Evolutionary conservation across 176 grass and related monocot species (phyloP), one percentile per base, ranked within the genome.

Genomic region (Tillandsia leiboldiana): DNA sequence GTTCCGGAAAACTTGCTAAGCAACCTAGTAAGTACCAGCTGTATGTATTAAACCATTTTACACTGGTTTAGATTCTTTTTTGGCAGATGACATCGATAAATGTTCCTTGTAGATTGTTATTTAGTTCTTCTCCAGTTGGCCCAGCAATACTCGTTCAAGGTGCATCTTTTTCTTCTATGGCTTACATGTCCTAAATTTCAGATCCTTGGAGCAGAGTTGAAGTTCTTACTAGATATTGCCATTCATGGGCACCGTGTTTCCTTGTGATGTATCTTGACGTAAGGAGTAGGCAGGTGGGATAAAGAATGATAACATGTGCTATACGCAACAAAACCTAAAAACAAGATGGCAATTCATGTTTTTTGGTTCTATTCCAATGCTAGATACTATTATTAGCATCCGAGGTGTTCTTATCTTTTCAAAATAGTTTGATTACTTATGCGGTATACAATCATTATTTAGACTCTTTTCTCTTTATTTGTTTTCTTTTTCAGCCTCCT

Each of bases 181-280:
- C 78, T 91, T 82, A 85, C 81, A 82, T 91, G 82, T 79, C 70
- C 33, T 87, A 49, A 77, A 51, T 90, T 89, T 92, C 94, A 97
- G 89, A 92, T 92, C 86, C 84, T 85, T 90, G 94, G 84, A 87
- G 94, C 89, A 89, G 89, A 90, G 94, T 90, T 90, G 89, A 92
- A 85, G 94, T 92, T 85, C 79, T 73, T 91, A 84, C 88, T 91
- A 91, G 8, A 52, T 81, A 81, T 87, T 91, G 74, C 52, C 64
- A 69, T 77, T 69, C 33, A 42, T 42, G 33, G 33, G 79, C 75
- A 80, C 75, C 78, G 71, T 87, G 78, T 87, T 87, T 82, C 85
- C 73, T 90, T 97, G 71, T 81, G 78, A 86, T 91, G 75, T 87
- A 78, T 84, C 83, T 81, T 96, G 89, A 97, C 72, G 89, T 97